These are phyloP conservation scores for Alternaria rosae DNA, from an alignment of 2,329 filamentous ascomycete species.

Conservation along the genomic window DNA sequence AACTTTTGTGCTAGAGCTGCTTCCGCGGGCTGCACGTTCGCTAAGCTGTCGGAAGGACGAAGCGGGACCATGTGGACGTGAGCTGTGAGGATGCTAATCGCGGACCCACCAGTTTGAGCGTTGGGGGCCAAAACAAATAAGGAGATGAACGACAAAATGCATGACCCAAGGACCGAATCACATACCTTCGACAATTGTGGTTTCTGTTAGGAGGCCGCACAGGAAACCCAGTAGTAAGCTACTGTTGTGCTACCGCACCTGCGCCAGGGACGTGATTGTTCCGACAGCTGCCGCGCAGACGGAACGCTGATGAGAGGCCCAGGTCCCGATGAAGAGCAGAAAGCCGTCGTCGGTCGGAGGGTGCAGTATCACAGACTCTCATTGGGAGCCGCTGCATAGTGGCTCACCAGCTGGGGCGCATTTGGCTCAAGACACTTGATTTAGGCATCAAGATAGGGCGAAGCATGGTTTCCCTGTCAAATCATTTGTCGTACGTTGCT, in stretches of 20 bases:
- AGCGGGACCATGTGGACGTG: slow-evolving; percentile 18
- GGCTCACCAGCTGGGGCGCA: slow-evolving; percentile 36
- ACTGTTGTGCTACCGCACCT: slow-evolving; percentile 36
- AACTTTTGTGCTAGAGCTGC: slow-evolving; percentile 20
- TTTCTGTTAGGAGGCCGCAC: slow-evolving; percentile 20
- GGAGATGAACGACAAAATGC: slow-evolving; percentile 6
- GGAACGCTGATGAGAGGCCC: slow-evolving; percentile 30
- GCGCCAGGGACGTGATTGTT: slow-evolving; percentile 29
- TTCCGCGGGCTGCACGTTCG: slow-evolving; percentile 22
- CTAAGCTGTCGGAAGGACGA: slow-evolving; percentile 15
- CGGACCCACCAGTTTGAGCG: slow-evolving; percentile 24
- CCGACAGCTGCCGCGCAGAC: slow-evolving; percentile 23
- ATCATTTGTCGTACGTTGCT: slow-evolving; percentile 8
- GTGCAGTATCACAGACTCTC: slow-evolving; percentile 22
- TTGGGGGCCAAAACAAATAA: slow-evolving; percentile 33
- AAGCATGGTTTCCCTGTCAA: slow-evolving; percentile 23
- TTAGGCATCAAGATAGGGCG: slow-evolving; percentile 32
- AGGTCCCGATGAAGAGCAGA: slow-evolving; percentile 25
- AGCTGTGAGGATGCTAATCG: slow-evolving; percentile 18
- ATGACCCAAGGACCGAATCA: slow-evolving; percentile 10
- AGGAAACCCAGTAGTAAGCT: slow-evolving; percentile 17
- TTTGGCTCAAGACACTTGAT: slow-evolving; percentile 25
- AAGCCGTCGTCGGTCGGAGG: slow-evolving; percentile 17
- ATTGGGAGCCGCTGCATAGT: slow-evolving; percentile 29
- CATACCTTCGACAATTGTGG: slow-evolving; percentile 3